These are phyloP conservation scores for Kwoniella botswanensis DNA, from an alignment of 768 basidiomycete genomes.

Conservation along the genomic window DNA sequence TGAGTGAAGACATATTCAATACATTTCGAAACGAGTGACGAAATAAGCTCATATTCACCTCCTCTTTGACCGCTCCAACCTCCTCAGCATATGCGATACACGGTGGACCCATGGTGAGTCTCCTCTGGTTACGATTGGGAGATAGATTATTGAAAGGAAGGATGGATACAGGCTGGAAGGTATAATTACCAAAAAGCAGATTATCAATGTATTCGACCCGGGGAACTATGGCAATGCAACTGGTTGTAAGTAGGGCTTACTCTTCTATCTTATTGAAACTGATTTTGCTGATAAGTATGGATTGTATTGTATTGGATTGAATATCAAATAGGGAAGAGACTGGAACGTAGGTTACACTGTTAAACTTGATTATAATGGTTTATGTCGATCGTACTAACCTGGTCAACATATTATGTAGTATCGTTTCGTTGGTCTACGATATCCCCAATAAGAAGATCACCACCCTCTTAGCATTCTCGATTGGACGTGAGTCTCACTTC, in stretches of 20 bases:
- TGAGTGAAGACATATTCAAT: neutral
- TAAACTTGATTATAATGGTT: neutral
- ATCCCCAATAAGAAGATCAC: slow-evolving; percentile 14
- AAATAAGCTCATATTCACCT: neutral
- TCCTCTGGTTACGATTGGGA: neutral
- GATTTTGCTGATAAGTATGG: neutral
- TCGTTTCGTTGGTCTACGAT: slow-evolving; percentile 1
- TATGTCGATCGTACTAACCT: neutral
- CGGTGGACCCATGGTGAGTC: slow-evolving; percentile 22
- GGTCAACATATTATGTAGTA: neutral
- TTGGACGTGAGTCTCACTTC: slow-evolving; percentile 7
- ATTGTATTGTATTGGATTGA: neutral
- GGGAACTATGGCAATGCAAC: slow-evolving; percentile 24
- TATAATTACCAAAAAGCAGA: slow-evolving; percentile 21
- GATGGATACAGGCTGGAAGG: slow-evolving; percentile 10
- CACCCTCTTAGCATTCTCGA: slow-evolving; percentile 18
- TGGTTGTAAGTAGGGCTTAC: slow-evolving; percentile 9
- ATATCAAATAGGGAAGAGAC: slow-evolving; percentile 11
- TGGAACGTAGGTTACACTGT: slow-evolving; percentile 5
- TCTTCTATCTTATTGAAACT: too few relatives aligned
- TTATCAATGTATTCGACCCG: slow-evolving; percentile 23
- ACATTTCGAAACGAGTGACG: too few relatives aligned
- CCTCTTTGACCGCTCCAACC: neutral
- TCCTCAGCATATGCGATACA: slow-evolving; percentile 15
- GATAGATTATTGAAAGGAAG: too few relatives aligned